Evolutionary conservation across 1,139 yeast species (phyloP).

Genomic region (Geotrichum reessii): DNA sequence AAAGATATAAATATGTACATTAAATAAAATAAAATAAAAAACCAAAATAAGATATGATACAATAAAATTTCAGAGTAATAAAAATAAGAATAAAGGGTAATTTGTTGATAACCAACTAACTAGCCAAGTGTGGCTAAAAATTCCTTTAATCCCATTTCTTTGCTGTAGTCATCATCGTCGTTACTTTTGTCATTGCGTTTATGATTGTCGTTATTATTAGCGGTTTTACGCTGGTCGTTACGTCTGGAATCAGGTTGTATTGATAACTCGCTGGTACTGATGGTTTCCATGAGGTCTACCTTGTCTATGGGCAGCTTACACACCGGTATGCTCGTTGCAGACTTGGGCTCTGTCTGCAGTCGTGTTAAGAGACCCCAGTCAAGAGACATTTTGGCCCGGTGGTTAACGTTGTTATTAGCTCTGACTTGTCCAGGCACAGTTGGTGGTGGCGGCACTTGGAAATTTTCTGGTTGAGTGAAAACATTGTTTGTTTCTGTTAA

Average conservation of each 20-base stretch:
- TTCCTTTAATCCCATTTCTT: conserved; percentile 1
- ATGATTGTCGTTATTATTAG: background rate
- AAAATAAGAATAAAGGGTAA: no score
- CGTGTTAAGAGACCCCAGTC: background rate
- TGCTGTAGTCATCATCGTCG: background rate
- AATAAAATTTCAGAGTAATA: no score
- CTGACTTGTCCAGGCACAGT: background rate
- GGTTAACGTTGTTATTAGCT: background rate
- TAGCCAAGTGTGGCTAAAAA: background rate
- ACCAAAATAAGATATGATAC: no score
- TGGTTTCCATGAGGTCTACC: background rate
- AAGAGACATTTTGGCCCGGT: background rate
- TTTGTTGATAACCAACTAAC: background rate
- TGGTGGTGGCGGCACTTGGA: background rate
- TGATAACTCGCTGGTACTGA: background rate
- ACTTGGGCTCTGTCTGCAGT: background rate
- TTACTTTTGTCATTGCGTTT: background rate
- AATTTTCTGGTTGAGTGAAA: background rate
- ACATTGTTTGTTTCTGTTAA: background rate
- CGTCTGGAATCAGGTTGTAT: background rate
- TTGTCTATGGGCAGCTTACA: background rate
- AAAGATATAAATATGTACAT: no score
- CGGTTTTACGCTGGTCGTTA: background rate
- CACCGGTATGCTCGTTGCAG: background rate
- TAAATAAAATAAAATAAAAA: no score